Evolutionary conservation across 2,329 filamentous ascomycete species (phyloP).

Genomic region (Colletotrichum lentis): DNA sequence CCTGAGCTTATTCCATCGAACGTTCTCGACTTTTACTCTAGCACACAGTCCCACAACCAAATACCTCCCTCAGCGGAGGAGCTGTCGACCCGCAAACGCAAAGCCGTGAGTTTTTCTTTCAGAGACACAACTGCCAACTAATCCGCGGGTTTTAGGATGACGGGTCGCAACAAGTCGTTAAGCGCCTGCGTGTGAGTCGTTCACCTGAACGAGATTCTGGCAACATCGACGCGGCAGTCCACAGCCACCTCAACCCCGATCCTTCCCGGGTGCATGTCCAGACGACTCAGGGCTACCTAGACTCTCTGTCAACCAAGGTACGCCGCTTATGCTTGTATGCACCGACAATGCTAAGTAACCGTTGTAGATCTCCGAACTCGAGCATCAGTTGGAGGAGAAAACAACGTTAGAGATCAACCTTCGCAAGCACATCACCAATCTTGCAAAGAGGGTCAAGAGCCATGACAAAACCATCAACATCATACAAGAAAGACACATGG

Average conservation of each 20-base stretch:
- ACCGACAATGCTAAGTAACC: neutral
- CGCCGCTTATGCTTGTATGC: conserved; percentile 7
- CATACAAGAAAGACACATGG: conserved; percentile 58
- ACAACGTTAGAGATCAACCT: conserved; percentile 37
- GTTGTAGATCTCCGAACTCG: conserved; percentile 49
- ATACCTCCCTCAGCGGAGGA: conserved; percentile 27
- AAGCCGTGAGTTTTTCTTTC: conserved; percentile 22
- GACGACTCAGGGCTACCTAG: conserved; percentile 43
- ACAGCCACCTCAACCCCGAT: conserved; percentile 23
- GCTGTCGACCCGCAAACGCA: conserved; percentile 31
- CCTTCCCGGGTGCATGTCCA: conserved; percentile 24
- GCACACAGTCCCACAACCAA: conserved; percentile 46
- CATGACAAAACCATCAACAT: conserved; percentile 54
- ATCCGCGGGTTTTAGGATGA: conserved; percentile 12
- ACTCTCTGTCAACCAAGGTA: conserved; percentile 52
- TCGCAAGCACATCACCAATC: conserved; percentile 35
- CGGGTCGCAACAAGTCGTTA: conserved; percentile 10
- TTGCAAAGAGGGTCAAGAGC: conserved; percentile 52
- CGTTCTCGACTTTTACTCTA: conserved; percentile 58
- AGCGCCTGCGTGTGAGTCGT: conserved; percentile 29
- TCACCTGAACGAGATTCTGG: conserved; percentile 14
- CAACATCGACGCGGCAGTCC: conserved; percentile 27
- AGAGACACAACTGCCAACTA: neutral
- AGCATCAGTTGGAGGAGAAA: conserved; percentile 48
- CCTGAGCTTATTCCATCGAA: conserved; percentile 57